phyloP scores from a whole-genome alignment of 345 rosid species.

The Arabidopsis thaliana region DNA sequence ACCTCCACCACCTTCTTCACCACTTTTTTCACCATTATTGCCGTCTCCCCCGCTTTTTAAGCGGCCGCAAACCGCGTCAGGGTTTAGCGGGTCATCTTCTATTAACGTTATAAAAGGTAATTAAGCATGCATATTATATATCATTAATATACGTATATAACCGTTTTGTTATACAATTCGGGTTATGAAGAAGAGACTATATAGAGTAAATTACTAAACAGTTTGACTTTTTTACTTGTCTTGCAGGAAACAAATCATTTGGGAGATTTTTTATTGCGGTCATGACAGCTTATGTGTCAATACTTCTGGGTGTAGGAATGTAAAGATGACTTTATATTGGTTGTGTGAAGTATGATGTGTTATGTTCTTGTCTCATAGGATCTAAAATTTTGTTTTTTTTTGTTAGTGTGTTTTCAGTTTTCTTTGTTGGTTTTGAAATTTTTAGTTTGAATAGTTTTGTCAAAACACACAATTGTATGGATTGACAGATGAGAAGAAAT shows the following conservation, averaged over 20 bases:
- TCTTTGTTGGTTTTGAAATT: neutral
- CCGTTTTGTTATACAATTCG: neutral
- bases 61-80: neutral
- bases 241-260: conserved; percentile 11
- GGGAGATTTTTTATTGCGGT: neutral
- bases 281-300: conserved; percentile 13
- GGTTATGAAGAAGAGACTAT: neutral
- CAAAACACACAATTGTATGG: neutral
- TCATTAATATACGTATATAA: neutral
- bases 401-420: neutral
- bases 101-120: conserved; percentile 13
- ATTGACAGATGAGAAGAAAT: neutral
- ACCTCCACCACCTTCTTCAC: neutral
- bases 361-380: neutral
- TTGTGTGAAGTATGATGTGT: conserved; percentile 5
- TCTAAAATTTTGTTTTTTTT: neutral
- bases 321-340: neutral
- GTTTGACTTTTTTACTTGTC: neutral
- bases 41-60: neutral
- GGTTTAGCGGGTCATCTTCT: neutral
- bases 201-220: neutral
- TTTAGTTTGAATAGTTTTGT: neutral
- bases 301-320: neutral
- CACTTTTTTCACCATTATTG: neutral
- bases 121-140: neutral